phyloP scores from a whole-genome alignment of 495 filamentous ascomycete species.

The Bacidia rubella region DNA sequence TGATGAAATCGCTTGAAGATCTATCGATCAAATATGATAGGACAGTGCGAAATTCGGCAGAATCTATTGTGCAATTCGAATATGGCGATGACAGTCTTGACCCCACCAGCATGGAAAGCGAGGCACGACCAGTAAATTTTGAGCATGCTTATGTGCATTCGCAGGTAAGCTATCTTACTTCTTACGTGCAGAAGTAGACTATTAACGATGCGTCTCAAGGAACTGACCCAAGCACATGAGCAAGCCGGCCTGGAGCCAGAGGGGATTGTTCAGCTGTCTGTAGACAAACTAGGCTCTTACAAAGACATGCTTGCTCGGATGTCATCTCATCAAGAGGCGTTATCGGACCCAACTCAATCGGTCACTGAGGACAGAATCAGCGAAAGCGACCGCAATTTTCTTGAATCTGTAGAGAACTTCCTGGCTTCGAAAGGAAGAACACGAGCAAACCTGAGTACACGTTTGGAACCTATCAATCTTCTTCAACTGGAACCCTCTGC shows the following conservation, averaged over 20 bases:
- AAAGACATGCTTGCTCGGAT: conserved; percentile 51
- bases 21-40: conserved; percentile 82
- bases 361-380: conserved; percentile 65
- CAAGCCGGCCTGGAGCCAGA: conserved; percentile 55
- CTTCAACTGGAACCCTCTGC: no score
- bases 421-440: conserved; percentile 43
- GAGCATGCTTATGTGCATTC: conserved; percentile 83
- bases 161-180: conserved; percentile 29
- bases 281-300: conserved; percentile 48
- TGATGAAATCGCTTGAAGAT: conserved; percentile 98
- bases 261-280: conserved; percentile 56
- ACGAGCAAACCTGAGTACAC: conserved; percentile 36
- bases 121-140: conserved; percentile 84
- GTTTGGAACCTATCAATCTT: neutral
- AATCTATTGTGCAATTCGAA: conserved; percentile 85
- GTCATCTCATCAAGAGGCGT: conserved; percentile 32
- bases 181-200: neutral
- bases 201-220: conserved; percentile 11
- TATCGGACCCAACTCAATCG: conserved; percentile 50
- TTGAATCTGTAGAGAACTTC: conserved; percentile 60
- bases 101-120: conserved; percentile 94
- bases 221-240: conserved; percentile 61
- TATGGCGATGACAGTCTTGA: conserved; percentile 93
- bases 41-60: conserved; percentile 79
- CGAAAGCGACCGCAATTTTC: conserved; percentile 72